Conservation (phyloP, 1,139 yeast species). For the Magnusiomyces magnusii region DNA sequence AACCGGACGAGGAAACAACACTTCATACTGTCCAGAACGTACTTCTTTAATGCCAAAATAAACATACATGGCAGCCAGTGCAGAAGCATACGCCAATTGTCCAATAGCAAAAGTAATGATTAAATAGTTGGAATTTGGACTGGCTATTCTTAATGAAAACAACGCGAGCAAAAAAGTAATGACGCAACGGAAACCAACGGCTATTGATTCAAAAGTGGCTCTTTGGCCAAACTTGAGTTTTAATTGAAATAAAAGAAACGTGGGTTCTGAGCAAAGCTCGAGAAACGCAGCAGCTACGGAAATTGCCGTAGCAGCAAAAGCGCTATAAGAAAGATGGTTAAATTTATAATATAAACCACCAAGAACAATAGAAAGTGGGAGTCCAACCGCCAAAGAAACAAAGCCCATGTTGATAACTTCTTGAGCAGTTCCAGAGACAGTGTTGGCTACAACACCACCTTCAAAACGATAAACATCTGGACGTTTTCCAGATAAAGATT, state of each 20-base stretch:
- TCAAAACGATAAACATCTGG: conserved; percentile 36
- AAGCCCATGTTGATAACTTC: conserved; percentile 68
- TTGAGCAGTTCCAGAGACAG: conserved; percentile 37
- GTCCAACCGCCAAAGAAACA: conserved; percentile 53
- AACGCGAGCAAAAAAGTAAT: conserved; percentile 47
- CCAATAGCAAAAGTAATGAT: conserved; percentile 70
- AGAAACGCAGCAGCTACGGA: conserved; percentile 49
- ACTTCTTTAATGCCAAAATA: conserved; percentile 13
- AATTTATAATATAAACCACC: neutral
- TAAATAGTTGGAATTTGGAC: conserved; percentile 28
- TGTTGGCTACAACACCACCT: conserved; percentile 36
- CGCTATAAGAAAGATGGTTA: neutral
- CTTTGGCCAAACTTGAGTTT: conserved; percentile 57
- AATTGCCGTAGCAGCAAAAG: conserved; percentile 32
- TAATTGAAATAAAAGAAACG: conserved; percentile 64
- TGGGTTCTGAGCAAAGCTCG: conserved; percentile 70
- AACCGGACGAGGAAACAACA: conserved; percentile 10
- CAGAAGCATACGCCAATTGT: conserved; percentile 58
- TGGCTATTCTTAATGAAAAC: neutral
- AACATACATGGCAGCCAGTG: conserved; percentile 33
- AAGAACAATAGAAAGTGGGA: conserved; percentile 46
- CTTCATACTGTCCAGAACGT: conserved; percentile 10
- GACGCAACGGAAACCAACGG: conserved; percentile 49
- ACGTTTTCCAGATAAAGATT: conserved; percentile 32
- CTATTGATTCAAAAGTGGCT: conserved; percentile 62